Percentiles rank a stretch among this genome's conserved stretches.
Conservation (phyloP, 371 early-diverging fungal species). For the Scutellospora calospora region DNA sequence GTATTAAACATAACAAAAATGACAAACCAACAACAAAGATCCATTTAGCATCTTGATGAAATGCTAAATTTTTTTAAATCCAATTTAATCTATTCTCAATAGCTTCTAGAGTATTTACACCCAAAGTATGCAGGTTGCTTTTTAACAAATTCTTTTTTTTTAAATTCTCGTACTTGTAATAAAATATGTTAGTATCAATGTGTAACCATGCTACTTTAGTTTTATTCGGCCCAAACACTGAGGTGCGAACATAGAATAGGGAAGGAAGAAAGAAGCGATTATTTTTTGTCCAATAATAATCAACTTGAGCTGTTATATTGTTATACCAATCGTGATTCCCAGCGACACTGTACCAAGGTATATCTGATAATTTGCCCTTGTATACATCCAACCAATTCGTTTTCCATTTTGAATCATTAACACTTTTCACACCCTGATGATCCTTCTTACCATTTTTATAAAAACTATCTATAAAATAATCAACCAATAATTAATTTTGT, state of each 20-base stretch:
- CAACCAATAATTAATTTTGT: neutral
- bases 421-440: constrained; percentile 34
- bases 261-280: constrained; percentile 33
- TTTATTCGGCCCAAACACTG: neutral
- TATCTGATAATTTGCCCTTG: constrained; percentile 29
- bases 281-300: constrained; percentile 24
- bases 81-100: constrained; percentile 1
- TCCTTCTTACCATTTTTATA: constrained; percentile 30
- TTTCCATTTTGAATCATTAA: constrained; percentile 40
- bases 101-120: neutral
- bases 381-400: constrained; percentile 36
- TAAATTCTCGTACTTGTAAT: neutral
- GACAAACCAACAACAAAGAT: constrained; percentile 26
- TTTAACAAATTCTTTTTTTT: neutral
- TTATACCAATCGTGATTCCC: constrained; percentile 44
- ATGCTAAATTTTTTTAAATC: constrained; percentile 27
- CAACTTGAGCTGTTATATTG: constrained; percentile 31
- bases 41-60: constrained; percentile 31
- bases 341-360: constrained; percentile 41
- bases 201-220: constrained; percentile 38
- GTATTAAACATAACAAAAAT: neutral
- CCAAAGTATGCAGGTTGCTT: neutral
- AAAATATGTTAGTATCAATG: constrained; percentile 40
- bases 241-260: constrained; percentile 30
- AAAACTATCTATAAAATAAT: constrained; percentile 31